Percentiles rank a stretch among this genome's conserved stretches.
phyloP scores from a whole-genome alignment of 352 stramenopile genomes.

The Pythium inflatum region DNA sequence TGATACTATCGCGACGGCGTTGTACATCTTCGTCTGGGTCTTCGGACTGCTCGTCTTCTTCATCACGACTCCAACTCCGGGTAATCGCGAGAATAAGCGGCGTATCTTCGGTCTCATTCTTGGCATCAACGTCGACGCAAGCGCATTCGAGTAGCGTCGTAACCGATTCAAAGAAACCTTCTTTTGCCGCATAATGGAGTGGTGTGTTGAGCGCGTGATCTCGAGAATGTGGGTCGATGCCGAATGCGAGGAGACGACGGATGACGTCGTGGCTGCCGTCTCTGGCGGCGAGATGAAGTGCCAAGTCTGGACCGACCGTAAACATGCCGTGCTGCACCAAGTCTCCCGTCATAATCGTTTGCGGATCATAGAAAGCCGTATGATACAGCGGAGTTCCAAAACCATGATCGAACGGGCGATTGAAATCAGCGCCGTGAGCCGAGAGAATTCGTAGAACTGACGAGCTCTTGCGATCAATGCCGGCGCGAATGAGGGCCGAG shows the following conservation, averaged over 20 bases:
- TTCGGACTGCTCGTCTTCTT: neutral
- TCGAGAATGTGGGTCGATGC: neutral
- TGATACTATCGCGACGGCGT: too few species aligned
- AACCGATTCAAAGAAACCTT: neutral
- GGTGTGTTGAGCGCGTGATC: neutral
- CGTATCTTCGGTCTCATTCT: neutral
- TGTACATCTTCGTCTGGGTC: neutral
- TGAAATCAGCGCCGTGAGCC: conserved; percentile 19
- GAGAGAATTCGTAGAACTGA: neutral
- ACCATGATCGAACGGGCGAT: neutral
- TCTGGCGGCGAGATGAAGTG: neutral
- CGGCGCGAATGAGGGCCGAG: neutral
- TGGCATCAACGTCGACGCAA: conserved; percentile 12
- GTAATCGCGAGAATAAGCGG: neutral
- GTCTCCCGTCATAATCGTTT: neutral
- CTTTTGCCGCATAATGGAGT: neutral
- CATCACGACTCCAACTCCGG: neutral
- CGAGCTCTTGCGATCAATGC: neutral
- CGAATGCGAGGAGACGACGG: neutral
- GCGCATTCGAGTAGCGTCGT: neutral
- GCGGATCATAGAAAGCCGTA: neutral
- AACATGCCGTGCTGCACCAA: neutral
- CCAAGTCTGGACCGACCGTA: neutral
- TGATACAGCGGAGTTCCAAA: neutral
- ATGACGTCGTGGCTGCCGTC: neutral